Conservation (phyloP, 208 protist genomes). For the Porcisia hertigi region DNA sequence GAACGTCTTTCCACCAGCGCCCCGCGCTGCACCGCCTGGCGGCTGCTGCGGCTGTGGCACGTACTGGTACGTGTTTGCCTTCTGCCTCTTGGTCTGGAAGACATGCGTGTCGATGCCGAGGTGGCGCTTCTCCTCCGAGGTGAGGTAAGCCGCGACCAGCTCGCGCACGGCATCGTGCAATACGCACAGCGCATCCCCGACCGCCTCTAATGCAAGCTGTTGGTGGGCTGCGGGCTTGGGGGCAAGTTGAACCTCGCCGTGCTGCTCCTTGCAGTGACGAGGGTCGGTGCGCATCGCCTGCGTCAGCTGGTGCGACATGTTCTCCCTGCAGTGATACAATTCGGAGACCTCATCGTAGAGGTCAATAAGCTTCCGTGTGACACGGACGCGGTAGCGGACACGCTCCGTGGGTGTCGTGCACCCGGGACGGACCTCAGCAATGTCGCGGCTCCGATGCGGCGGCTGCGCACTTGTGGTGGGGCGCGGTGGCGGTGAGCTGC, state of each 20-base stretch:
- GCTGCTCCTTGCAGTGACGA: conserved; percentile 43
- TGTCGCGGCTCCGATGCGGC: conserved; percentile 5
- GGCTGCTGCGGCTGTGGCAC: background rate
- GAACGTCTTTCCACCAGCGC: background rate
- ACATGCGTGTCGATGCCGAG: conserved; percentile 76
- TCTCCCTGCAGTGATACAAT: conserved; percentile 46
- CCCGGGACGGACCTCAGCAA: conserved; percentile 23
- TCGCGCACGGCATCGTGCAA: conserved; percentile 55
- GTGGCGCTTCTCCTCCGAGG: conserved; percentile 80
- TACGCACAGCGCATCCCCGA: conserved; percentile 34
- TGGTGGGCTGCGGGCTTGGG: conserved; percentile 51
- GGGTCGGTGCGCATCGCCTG: conserved; percentile 80
- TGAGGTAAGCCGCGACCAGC: conserved; percentile 65
- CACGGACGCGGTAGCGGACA: conserved; percentile 51
- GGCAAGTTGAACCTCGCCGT: conserved; percentile 44
- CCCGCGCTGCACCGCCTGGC: background rate
- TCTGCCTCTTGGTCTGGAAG: conserved; percentile 70
- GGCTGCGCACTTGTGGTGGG: background rate
- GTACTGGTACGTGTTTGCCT: conserved; percentile 75
- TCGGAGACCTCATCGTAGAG: conserved; percentile 57
- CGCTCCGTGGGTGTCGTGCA: conserved; percentile 29
- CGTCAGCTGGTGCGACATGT: conserved; percentile 42
- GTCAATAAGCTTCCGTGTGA: conserved; percentile 60
- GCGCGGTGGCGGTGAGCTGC: conserved; percentile 2
- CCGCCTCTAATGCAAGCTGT: conserved; percentile 48